Evolutionary conservation across 352 stramenopile genomes (phyloP), one percentile per base, ranked within the genome.

Genomic region (Globisporangium solare): DNA sequence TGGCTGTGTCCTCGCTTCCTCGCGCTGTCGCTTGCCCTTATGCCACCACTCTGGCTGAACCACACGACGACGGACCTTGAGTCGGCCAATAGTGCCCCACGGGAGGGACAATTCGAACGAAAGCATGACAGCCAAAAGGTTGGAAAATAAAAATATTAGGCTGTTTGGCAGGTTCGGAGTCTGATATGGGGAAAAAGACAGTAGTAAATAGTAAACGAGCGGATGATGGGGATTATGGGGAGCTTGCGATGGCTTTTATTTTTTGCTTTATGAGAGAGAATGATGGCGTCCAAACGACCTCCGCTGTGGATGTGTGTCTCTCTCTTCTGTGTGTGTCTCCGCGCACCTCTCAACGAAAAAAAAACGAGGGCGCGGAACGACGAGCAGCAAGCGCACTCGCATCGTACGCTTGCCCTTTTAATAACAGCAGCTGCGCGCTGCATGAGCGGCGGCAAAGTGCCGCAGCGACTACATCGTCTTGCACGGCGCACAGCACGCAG

Each of bases 401-500:
- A 18, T 60, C 58, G 66, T 43, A n/a, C 39, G 12, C 39, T 43
- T 43, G 12, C 5, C 17, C 39, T 43, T 35, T 43, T 43, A 43
- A 43, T 50, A 32, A 43, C 17, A 43, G 39, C 12, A n/a, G 17
- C 39, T 43, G 27, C 27, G 27, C n/a, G 17, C 39, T 43, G 39
- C 50, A 56, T 43, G 13, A 47, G 5, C 24, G 24, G 24, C 3
- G 24, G 24, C 13, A 13, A 14, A 22, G 46, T 37, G 4, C 1
- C 17, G 21, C 10, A 50, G 13, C n/a, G 17, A 46, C 72, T 78
- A 92, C 79, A 92, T 89, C 39, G 68, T 70, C 55, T 70, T 60
- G 65, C 76, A 92, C 15, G 78, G 78, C 15, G 73, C 76, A 58
- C 81, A 92, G 63, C 81, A 92, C 41, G 70, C 71, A 14, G 64